Percentiles rank a stretch among this genome's conserved stretches.
Conservation (phyloP, 805 yeast genomes). For the Saccharomyces kudriavzevii region DNA sequence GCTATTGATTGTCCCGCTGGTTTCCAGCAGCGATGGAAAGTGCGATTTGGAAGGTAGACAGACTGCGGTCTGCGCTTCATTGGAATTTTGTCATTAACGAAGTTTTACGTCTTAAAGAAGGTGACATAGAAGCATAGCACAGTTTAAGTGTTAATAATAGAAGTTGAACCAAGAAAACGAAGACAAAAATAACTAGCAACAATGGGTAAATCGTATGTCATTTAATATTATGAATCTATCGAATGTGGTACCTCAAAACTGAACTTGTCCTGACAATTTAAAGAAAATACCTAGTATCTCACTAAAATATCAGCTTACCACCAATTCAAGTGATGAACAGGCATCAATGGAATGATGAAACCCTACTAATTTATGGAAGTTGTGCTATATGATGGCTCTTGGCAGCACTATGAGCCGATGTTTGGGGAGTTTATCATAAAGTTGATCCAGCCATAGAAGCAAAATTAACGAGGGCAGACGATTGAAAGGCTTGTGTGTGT, state of each 20-base stretch:
- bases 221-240: not conserved
- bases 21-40: not conserved
- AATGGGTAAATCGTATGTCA: conserved; percentile 37
- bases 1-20: not conserved
- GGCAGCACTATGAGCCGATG: too few species aligned
- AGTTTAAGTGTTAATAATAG: not conserved
- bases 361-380: too few species aligned
- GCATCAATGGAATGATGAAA: not conserved
- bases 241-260: not conserved
- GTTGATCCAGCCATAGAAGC: too few species aligned
- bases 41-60: not conserved
- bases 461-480: too few species aligned
- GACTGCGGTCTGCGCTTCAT: not conserved
- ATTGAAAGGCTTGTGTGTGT: not conserved
- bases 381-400: not conserved
- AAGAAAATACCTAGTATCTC: not conserved
- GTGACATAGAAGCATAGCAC: not conserved
- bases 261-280: not conserved
- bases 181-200: conserved; percentile 30
- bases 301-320: too few species aligned
- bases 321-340: not conserved
- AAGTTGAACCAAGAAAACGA: conserved; percentile 4
- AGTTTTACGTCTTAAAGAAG: not conserved
- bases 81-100: not conserved
- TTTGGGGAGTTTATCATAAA: too few species aligned